phyloP scores from a whole-genome alignment of 2,329 filamentous ascomycete species.

The Stemphylium lycopersici region DNA sequence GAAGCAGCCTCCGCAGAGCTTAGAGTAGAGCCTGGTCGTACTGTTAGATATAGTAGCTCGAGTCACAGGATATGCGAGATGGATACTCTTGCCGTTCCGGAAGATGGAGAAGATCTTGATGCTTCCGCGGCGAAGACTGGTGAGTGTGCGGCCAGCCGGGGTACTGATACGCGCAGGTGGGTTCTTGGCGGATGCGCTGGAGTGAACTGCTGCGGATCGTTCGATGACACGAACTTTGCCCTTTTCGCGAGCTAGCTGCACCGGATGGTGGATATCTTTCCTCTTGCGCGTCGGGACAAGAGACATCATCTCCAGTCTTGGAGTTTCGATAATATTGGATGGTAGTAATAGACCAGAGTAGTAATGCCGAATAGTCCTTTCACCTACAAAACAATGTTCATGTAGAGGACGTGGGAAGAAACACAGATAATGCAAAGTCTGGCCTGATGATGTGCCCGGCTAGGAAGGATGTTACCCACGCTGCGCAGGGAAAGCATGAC shows the following conservation, averaged over 20 bases:
- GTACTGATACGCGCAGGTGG: slow-evolving; percentile 23
- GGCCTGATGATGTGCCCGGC: background rate
- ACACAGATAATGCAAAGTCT: background rate
- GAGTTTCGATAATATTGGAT: background rate
- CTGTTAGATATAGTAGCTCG: slow-evolving; percentile 1
- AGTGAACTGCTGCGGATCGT: slow-evolving; percentile 16
- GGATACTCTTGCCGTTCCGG: slow-evolving; percentile 39
- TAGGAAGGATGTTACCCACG: background rate
- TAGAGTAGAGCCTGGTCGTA: slow-evolving; percentile 21
- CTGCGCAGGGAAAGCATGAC: background rate
- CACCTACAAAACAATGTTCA: background rate
- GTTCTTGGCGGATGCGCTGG: slow-evolving; percentile 18
- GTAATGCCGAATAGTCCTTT: slow-evolving; percentile 7
- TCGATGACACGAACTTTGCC: slow-evolving; percentile 45
- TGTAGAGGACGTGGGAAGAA: background rate
- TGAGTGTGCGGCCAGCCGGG: slow-evolving; percentile 34
- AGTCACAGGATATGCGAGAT: background rate
- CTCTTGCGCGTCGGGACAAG: slow-evolving; percentile 40
- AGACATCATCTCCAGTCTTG: slow-evolving; percentile 36
- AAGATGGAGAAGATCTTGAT: slow-evolving; percentile 45
- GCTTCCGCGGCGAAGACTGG: slow-evolving; percentile 38
- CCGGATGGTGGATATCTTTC: slow-evolving; percentile 34
- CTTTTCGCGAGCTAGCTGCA: slow-evolving; percentile 31
- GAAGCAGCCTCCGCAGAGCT: slow-evolving; percentile 11
- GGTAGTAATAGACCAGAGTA: slow-evolving; percentile 1